Evolutionary conservation across 2,329 filamentous ascomycete species (phyloP).

Genomic region (Sordariomycetes sp.): DNA sequence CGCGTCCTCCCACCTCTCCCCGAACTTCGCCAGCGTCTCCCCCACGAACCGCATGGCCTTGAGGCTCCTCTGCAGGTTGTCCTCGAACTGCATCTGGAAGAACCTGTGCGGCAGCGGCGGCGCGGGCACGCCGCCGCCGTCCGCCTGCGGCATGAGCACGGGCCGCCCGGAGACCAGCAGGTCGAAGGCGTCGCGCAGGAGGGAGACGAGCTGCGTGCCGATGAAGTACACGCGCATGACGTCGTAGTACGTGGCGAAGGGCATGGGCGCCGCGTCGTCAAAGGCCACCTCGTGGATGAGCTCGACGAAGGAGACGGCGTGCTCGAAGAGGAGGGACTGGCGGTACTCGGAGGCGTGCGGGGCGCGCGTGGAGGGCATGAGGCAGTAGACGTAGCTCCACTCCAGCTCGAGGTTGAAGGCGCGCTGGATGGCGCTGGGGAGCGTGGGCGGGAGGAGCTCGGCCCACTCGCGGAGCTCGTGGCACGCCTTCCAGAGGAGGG

Average conservation of each 20-base stretch:
- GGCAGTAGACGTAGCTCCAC: conserved; percentile 84
- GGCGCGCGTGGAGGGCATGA: conserved; percentile 68
- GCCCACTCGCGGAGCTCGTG: conserved; percentile 73
- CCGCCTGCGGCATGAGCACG: conserved; percentile 29
- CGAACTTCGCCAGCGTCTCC: conserved; percentile 43
- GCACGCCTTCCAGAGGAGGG: conserved; percentile 67
- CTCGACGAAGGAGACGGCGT: conserved; percentile 72
- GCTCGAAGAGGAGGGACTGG: conserved; percentile 74
- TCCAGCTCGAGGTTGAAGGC: conserved; percentile 81
- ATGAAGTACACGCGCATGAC: conserved; percentile 74
- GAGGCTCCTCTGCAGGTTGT: conserved; percentile 45
- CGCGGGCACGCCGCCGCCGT: conserved; percentile 34
- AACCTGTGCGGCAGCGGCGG: conserved; percentile 41
- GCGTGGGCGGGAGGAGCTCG: conserved; percentile 57
- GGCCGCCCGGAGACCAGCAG: conserved; percentile 37
- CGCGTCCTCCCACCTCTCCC: conserved; percentile 48
- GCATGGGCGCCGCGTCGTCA: conserved; percentile 39
- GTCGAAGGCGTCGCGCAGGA: conserved; percentile 47
- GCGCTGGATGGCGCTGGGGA: conserved; percentile 55
- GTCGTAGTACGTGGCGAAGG: conserved; percentile 79
- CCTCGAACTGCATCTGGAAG: conserved; percentile 22
- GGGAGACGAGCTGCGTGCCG: conserved; percentile 51
- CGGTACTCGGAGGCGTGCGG: conserved; percentile 66
- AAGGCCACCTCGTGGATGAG: conserved; percentile 59
- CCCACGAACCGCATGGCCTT: conserved; percentile 42